Conservation (phyloP, 176 grass and related monocot species). For the Paspalum vaginatum region DNA sequence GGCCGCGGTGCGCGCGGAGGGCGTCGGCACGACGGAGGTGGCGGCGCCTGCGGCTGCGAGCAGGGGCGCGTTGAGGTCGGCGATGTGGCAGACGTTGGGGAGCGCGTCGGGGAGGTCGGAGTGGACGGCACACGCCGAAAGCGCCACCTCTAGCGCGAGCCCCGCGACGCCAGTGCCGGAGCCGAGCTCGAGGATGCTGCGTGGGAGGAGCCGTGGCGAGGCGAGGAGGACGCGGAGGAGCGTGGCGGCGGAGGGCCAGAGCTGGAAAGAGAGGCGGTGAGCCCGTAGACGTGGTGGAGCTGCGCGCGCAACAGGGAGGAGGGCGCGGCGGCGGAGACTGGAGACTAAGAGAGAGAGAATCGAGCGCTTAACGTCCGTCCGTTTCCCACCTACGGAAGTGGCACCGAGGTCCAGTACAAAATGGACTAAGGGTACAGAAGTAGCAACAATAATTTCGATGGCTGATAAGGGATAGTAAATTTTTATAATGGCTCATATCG, state of each 20-base stretch:
- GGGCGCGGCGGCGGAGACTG: not conserved
- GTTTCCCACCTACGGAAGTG: too few relatives aligned
- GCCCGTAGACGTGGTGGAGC: conserved; percentile 56
- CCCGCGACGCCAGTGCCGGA: conserved; percentile 74
- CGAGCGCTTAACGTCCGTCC: too few relatives aligned
- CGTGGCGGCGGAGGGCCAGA: conserved; percentile 88
- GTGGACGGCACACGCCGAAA: conserved; percentile 53
- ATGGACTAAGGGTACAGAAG: too few relatives aligned
- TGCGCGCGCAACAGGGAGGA: conserved; percentile 23
- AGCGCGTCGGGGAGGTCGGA: conserved; percentile 77
- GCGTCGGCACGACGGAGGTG: conserved; percentile 56
- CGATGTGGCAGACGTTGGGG: conserved; percentile 81
- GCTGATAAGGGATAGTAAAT: too few relatives aligned
- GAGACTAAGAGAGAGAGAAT: too few relatives aligned
- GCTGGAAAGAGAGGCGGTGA: conserved; percentile 89
- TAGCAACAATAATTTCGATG: too few relatives aligned
- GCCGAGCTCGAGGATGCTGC: conserved; percentile 77
- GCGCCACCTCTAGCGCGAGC: conserved; percentile 58
- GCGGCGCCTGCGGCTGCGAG: conserved; percentile 55
- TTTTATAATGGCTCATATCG: too few relatives aligned
- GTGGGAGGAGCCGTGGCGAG: conserved; percentile 52
- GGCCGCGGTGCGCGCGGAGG: conserved; percentile 53
- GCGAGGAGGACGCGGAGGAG: conserved; percentile 64
- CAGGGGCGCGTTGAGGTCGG: conserved; percentile 55
- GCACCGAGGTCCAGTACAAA: too few relatives aligned